A percentile compares a stretch with the other conserved stretches of the same genome.
phyloP scores from a whole-genome alignment of 2,329 filamentous ascomycete genomes.

The Hymenoscyphus albidus region DNA sequence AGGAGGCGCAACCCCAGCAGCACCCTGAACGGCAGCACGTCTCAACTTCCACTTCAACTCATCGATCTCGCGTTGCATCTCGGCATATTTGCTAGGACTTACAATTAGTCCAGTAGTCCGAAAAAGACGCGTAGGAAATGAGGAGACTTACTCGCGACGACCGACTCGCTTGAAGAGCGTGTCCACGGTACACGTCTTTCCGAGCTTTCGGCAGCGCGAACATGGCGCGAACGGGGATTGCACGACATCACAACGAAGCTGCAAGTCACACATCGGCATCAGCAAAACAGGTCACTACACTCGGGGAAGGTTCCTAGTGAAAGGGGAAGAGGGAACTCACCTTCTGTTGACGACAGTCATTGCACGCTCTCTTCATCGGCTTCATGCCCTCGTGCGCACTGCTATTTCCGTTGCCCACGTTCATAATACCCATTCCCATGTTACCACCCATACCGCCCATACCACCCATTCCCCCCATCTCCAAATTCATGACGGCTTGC shows the following conservation, averaged over 20 bases:
- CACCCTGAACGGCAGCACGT: conserved; percentile 41
- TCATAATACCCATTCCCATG: neutral
- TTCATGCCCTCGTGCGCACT: conserved; percentile 9
- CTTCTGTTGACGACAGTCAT: conserved; percentile 14
- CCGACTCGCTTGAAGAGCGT: conserved; percentile 55
- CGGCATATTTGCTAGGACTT: conserved; percentile 53
- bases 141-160: conserved; percentile 43
- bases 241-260: conserved; percentile 14
- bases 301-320: neutral
- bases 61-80: conserved; percentile 57
- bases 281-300: neutral
- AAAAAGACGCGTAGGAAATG: neutral
- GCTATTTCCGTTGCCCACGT: neutral
- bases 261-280: neutral
- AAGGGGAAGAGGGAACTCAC: neutral
- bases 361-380: conserved; percentile 13
- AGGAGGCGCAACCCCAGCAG: conserved; percentile 41
- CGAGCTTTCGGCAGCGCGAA: conserved; percentile 10
- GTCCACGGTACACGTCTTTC: conserved; percentile 10
- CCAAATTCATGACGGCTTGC: no score
- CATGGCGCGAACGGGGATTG: conserved; percentile 14
- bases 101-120: neutral
- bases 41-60: conserved; percentile 45
- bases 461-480: no score
- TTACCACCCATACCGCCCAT: no score